These are phyloP conservation scores for Ogataea paraovalis DNA, from an alignment of 805 yeast species.

Conservation along the genomic window DNA sequence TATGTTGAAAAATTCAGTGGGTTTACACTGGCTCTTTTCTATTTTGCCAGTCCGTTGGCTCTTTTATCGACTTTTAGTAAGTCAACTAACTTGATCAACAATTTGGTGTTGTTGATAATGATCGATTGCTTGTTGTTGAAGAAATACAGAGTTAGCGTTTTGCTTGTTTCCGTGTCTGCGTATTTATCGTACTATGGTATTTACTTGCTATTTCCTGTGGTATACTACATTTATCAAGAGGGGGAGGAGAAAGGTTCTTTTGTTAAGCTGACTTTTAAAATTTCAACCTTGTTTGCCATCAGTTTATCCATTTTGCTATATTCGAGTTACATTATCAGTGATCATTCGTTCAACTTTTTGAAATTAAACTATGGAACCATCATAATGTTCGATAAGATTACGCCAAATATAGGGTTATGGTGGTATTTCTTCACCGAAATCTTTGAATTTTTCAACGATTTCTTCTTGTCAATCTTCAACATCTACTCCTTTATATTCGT, in stretches of 20 bases:
- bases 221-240: constrained; percentile 25
- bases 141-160: constrained; percentile 41
- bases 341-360: constrained; percentile 43
- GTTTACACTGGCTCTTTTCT: constrained; percentile 40
- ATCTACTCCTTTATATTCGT: constrained; percentile 62
- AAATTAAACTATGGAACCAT: constrained; percentile 52
- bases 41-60: constrained; percentile 78
- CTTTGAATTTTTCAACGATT: constrained; percentile 82
- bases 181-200: constrained; percentile 63
- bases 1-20: constrained; percentile 15
- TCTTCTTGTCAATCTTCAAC: constrained; percentile 82
- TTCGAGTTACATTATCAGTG: constrained; percentile 38
- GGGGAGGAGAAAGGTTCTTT: background rate
- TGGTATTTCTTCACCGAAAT: constrained; percentile 98
- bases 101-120: constrained; percentile 49
- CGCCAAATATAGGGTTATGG: constrained; percentile 95
- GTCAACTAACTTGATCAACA: constrained; percentile 60
- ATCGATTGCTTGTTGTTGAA: constrained; percentile 41
- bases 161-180: constrained; percentile 56
- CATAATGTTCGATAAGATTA: constrained; percentile 60
- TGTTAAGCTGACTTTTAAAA: constrained; percentile 18
- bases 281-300: constrained; percentile 26
- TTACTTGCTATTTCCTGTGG: constrained; percentile 57
- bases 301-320: constrained; percentile 29
- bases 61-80: constrained; percentile 63